A percentile compares a stretch with the other conserved stretches of the same genome.
Evolutionary conservation across 2,329 filamentous ascomycete species (phyloP).

Genomic region (Lasiodiplodia citricola): DNA sequence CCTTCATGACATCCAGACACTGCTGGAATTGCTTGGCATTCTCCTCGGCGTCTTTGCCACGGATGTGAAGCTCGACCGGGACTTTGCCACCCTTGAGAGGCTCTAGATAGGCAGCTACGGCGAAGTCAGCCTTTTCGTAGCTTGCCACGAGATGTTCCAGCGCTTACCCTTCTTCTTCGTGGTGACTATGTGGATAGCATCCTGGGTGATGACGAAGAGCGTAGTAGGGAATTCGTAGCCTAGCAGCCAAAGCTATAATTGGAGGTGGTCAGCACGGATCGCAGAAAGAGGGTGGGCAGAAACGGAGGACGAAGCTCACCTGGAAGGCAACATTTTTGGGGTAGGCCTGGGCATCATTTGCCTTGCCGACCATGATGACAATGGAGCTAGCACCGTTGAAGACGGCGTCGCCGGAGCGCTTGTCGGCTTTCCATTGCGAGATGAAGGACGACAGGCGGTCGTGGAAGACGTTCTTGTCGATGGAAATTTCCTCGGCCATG

Average conservation of each 20-base stretch:
- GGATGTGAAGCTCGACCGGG: slow-evolving; percentile 87
- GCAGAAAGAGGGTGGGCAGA: slow-evolving; percentile 6
- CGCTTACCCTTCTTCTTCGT: slow-evolving; percentile 91
- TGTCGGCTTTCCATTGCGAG: slow-evolving; percentile 94
- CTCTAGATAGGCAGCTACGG: slow-evolving; percentile 85
- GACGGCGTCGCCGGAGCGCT: slow-evolving; percentile 80
- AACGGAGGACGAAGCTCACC: slow-evolving; percentile 60
- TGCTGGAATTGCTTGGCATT: slow-evolving; percentile 90
- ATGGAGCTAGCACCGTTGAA: slow-evolving; percentile 89
- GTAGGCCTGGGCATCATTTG: slow-evolving; percentile 83
- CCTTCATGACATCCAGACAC: slow-evolving; percentile 85
- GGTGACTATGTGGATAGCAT: slow-evolving; percentile 88
- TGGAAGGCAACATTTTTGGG: slow-evolving; percentile 97
- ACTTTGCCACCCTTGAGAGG: slow-evolving; percentile 90
- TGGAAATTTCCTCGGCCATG: slow-evolving; percentile 79
- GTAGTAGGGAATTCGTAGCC: slow-evolving; percentile 99
- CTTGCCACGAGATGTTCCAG: slow-evolving; percentile 29
- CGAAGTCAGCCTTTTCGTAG: slow-evolving; percentile 39
- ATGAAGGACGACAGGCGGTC: slow-evolving; percentile 87
- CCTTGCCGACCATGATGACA: slow-evolving; percentile 91
- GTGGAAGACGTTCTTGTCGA: slow-evolving; percentile 92
- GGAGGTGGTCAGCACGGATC: slow-evolving; percentile 29
- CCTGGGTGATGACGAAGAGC: slow-evolving; percentile 87
- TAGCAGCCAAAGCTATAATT: slow-evolving; percentile 86
- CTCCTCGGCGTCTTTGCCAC: slow-evolving; percentile 87